Percentiles rank a stretch among this genome's conserved stretches.
These are phyloP conservation scores for Kwoniella shivajii DNA, from an alignment of 1,284 basidiomycete genomes.

Conservation along the genomic window DNA sequence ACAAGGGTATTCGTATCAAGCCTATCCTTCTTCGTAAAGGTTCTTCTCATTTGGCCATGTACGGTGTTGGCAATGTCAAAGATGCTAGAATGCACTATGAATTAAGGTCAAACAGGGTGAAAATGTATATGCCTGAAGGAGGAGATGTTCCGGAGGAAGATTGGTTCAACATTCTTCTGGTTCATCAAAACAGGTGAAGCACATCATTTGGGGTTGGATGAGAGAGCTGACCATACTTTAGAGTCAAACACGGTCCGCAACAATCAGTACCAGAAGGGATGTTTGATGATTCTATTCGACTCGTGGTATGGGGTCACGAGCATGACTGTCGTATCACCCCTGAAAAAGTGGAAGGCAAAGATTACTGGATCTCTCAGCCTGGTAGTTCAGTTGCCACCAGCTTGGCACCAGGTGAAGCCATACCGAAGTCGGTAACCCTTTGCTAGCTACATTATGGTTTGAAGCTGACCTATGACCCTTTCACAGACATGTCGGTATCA, in stretches of 20 bases:
- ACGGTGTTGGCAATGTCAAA: conserved; percentile 95
- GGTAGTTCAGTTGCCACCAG: conserved; percentile 95
- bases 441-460: neutral
- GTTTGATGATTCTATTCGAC: conserved; percentile 92
- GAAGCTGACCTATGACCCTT: neutral
- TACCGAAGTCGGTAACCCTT: conserved; percentile 70
- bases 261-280: conserved; percentile 92
- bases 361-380: conserved; percentile 90
- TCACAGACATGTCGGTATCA: conserved; percentile 77
- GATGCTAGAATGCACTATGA: conserved; percentile 96
- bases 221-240: conserved; percentile 44
- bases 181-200: conserved; percentile 93
- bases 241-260: conserved; percentile 90
- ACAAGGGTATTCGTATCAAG: conserved; percentile 76
- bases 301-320: conserved; percentile 98
- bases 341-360: conserved; percentile 85
- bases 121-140: conserved; percentile 95
- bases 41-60: conserved; percentile 78
- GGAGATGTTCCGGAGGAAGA: conserved; percentile 59
- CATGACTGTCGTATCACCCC: conserved; percentile 94
- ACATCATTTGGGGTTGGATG: neutral
- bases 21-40: conserved; percentile 92
- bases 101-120: conserved; percentile 85
- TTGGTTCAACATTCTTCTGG: conserved; percentile 92
- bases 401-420: conserved; percentile 82